These are phyloP conservation scores for Arachnomyces sp. DNA, from an alignment of 2,329 filamentous ascomycete genomes.

Conservation along the genomic window DNA sequence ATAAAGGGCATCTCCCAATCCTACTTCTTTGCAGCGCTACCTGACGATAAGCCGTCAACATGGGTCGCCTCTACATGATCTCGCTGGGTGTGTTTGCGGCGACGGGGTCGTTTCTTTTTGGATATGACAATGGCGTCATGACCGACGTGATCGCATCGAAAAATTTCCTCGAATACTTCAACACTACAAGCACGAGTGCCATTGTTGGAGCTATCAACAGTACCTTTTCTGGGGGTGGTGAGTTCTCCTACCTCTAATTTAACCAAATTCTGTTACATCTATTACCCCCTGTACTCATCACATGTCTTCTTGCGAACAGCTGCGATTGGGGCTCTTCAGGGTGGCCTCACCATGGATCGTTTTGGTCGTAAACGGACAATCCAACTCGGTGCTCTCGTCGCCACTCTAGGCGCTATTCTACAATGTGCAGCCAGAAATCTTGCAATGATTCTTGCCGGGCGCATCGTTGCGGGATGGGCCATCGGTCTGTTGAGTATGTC, in stretches of 20 bases:
- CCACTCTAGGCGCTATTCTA: slow-evolving; percentile 50
- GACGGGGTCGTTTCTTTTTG: slow-evolving; percentile 35
- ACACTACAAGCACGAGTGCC: slow-evolving; percentile 37
- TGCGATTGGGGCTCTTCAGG: slow-evolving; percentile 47
- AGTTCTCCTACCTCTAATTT: background rate
- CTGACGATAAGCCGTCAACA: slow-evolving; percentile 7
- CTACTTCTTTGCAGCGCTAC: no score
- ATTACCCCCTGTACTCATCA: no score
- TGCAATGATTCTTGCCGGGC: slow-evolving; percentile 51
- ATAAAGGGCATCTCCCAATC: no score
- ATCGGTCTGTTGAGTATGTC: slow-evolving; percentile 42
- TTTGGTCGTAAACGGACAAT: slow-evolving; percentile 55
- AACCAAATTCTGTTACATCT: no score
- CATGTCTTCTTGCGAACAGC: no score
- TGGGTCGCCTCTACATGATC: slow-evolving; percentile 31
- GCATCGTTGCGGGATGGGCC: slow-evolving; percentile 43
- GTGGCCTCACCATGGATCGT: slow-evolving; percentile 53
- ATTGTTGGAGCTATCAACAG: slow-evolving; percentile 53
- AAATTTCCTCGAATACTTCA: slow-evolving; percentile 50
- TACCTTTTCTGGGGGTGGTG: slow-evolving; percentile 49
- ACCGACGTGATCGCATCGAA: slow-evolving; percentile 46
- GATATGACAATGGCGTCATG: slow-evolving; percentile 38
- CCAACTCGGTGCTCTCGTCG: slow-evolving; percentile 52
- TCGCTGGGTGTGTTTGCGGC: slow-evolving; percentile 29
- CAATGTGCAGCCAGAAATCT: slow-evolving; percentile 52